Base-by-base conservation (phyloP, 2,329 filamentous ascomycete species). In the Boeremia lycopersici region DNA sequence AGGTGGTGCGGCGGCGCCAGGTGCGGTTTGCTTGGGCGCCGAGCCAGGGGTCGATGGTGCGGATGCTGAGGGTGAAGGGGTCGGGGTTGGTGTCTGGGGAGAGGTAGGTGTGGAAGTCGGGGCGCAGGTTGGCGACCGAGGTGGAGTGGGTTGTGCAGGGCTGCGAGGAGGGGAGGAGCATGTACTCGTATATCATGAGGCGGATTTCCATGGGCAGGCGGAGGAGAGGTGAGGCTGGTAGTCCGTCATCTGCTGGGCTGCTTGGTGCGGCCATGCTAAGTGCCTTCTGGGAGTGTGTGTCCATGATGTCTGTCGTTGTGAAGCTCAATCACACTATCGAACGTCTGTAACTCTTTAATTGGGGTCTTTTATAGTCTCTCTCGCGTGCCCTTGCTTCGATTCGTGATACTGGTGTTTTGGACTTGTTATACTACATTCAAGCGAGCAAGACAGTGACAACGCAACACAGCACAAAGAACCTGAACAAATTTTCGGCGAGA, bases 121-220 rank as follows among this genome's bases (percentile, higher is more conserved):
- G 71, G 15, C 70, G 48, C 0, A 73, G 57, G 42, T 74, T 72
- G 0, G 72, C 68, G 42, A 74, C 71, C 5, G 70, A 70, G 4
- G 67, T 67, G 7, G 70, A 57, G 34, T 60, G 59, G 12, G 60
- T 53, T 13, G 68, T 69, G 2, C 69, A 68, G 4, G 71, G 73
- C 9, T 48, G 72, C 53, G 48, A 61, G 6, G 74, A 74, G 8
- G 78, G 77, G 9, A 76, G 62, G 17, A 81, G 70, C 4, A 81
- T 71, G 49, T 71, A 55, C 60, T 73, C 70, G 60, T 81, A 81
- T 50, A 81, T 80, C 50, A 78, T 75, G 5, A 81, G 70, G 6
- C 79, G 71, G 38, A 81, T 74, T 60, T 81, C 79, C 4, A 75
- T 64, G 2, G 79, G 79, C 5, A 81, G 67, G 7, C 74, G 73